Evolutionary conservation across 495 filamentous ascomycete genomes (phyloP), one percentile per base, ranked within the genome.

Genomic region (Podospora fimiseda): DNA sequence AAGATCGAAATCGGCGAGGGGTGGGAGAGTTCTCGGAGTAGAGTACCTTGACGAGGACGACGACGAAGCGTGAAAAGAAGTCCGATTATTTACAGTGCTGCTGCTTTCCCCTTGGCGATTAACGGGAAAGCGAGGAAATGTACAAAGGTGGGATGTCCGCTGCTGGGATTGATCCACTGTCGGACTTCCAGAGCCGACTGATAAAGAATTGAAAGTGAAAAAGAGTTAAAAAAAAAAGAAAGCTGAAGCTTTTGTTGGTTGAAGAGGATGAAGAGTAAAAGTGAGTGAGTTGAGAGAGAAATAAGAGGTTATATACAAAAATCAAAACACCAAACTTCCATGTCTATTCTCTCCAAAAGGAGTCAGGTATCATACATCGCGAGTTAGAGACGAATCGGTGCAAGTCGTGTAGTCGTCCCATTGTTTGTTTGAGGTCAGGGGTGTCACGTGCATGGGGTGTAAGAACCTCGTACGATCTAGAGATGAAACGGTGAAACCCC

Each of bases 121-220:
- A 33, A 55, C 45, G 39, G 60, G 61, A 50, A 64, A 56, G 36
- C 55, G 55, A 49, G 61, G 58, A 42, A 60, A 59, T 9, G 36
- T 16, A 46, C 61, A 64, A 37, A 60, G 50, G 14, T 45, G 53
- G 14, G 57, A 52, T 9, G 52, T 14, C 41, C 57, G 57, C 46
- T 54, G 56, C 23, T 50, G 52, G n/a, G 52, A 41, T 30, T 37
- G 46, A 51, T 63, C 55, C 55, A 57, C 53, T 19, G 48, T 53
- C 60, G 46, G 52, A 43, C 61, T 63, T 45, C 61, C 61, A 60
- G 61, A 63, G 61, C 45, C 60, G 57, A 59, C 41, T 43, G 33
- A 43, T 21, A 24, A 40, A 11, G 14, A 36, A 21, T 37, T 13
- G 33, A 36, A 48, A 42, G 24, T 9, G 23, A 21, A 33, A 33